Percentiles rank a stretch among this genome's conserved stretches.
phyloP scores from a whole-genome alignment of 2,329 filamentous ascomycete genomes.

The Alternaria arborescens region DNA sequence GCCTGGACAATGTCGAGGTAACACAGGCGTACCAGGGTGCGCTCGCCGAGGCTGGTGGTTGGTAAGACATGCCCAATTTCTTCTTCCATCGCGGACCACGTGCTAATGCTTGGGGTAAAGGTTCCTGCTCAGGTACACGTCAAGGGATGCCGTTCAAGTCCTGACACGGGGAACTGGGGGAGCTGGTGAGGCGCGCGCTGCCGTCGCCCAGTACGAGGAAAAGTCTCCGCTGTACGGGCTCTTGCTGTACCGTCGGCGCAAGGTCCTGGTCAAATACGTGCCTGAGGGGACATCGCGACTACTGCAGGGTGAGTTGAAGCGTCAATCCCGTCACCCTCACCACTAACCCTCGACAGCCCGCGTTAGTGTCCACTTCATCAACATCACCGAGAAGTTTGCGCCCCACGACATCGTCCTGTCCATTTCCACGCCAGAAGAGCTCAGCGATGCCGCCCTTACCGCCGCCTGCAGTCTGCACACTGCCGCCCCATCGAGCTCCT shows the following conservation, averaged over 20 bases:
- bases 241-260: conserved; percentile 86
- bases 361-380: conserved; percentile 74
- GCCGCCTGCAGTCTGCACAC: conserved; percentile 89
- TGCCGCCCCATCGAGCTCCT: conserved; percentile 84
- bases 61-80: conserved; percentile 67
- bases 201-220: conserved; percentile 81
- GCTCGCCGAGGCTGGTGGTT: conserved; percentile 86
- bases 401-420: conserved; percentile 88
- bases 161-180: conserved; percentile 80
- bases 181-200: conserved; percentile 81
- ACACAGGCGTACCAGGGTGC: conserved; percentile 85
- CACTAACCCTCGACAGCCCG: conserved; percentile 68
- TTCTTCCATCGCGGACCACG: conserved; percentile 18
- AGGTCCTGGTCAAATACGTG: conserved; percentile 90
- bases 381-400: conserved; percentile 72
- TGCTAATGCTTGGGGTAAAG: conserved; percentile 59
- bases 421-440: conserved; percentile 75
- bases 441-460: conserved; percentile 88
- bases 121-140: conserved; percentile 92
- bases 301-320: conserved; percentile 76
- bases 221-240: conserved; percentile 91
- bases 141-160: conserved; percentile 86
- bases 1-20: conserved; percentile 82
- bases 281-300: conserved; percentile 90
- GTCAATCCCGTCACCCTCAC: neutral